Conservation (phyloP, 2,329 filamentous ascomycete genomes). For the Huntiella bhutanensis region DNA sequence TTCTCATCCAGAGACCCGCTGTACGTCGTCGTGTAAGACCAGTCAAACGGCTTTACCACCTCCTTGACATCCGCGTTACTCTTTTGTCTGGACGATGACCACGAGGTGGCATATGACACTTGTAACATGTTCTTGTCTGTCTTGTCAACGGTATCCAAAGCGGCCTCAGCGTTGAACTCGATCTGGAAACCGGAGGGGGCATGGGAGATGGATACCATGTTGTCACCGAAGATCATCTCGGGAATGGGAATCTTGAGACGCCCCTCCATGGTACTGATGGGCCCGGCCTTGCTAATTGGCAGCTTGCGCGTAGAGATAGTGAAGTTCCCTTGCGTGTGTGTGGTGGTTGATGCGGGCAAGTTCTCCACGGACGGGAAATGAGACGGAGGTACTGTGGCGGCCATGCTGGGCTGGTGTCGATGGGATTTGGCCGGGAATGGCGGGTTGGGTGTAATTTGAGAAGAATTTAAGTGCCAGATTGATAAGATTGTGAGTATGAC, state of each 20-base stretch:
- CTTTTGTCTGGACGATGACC: constrained; percentile 50
- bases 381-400: no score
- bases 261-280: constrained; percentile 69
- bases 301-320: constrained; percentile 69
- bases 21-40: constrained; percentile 90
- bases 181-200: constrained; percentile 57
- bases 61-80: constrained; percentile 70
- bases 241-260: constrained; percentile 72
- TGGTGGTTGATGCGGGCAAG: constrained; percentile 34
- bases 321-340: constrained; percentile 45
- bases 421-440: constrained; percentile 14
- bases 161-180: constrained; percentile 68
- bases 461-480: not conserved
- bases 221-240: constrained; percentile 99
- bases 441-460: not conserved
- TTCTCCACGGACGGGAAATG: constrained; percentile 30
- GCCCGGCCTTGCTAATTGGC: constrained; percentile 79
- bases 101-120: constrained; percentile 80
- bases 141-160: constrained; percentile 83
- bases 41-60: constrained; percentile 90
- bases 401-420: constrained; percentile 24
- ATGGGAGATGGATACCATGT: constrained; percentile 60
- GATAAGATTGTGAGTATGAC: not conserved
- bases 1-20: constrained; percentile 41
- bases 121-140: constrained; percentile 79